Percentiles rank a stretch among this genome's conserved stretches.
These are phyloP conservation scores for Irpex sp. DNA, from an alignment of 1,284 basidiomycete species.

Conservation along the genomic window DNA sequence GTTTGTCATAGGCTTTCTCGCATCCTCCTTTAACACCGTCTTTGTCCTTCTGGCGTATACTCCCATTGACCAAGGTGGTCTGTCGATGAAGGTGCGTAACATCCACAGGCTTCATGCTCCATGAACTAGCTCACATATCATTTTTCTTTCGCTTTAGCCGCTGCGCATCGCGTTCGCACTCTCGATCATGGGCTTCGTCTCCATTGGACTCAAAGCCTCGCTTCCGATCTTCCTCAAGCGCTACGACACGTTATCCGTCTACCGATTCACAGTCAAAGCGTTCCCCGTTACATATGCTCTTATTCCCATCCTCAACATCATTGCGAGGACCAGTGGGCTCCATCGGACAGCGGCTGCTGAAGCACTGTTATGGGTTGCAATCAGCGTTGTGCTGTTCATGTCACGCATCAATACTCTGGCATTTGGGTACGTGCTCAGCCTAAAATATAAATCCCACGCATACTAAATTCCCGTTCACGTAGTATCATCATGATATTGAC, in stretches of 20 bases:
- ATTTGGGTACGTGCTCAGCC: constrained; percentile 30
- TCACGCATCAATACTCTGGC: constrained; percentile 32
- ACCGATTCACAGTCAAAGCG: constrained; percentile 29
- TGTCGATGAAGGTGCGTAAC: constrained; percentile 49
- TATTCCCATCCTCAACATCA: constrained; percentile 30
- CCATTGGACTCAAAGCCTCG: constrained; percentile 34
- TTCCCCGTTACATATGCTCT: constrained; percentile 34
- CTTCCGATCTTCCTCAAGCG: constrained; percentile 32
- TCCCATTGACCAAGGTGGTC: constrained; percentile 50
- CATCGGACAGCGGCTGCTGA: constrained; percentile 14
- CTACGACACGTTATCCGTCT: constrained; percentile 29
- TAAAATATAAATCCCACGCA: not conserved
- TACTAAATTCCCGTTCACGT: not conserved
- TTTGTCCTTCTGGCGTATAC: constrained; percentile 68
- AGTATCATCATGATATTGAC: constrained; percentile 62
- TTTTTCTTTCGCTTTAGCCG: constrained; percentile 32
- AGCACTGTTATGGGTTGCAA: constrained; percentile 30
- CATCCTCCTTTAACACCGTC: constrained; percentile 56
- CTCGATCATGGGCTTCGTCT: constrained; percentile 35
- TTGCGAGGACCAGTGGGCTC: constrained; percentile 20
- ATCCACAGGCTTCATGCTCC: not conserved
- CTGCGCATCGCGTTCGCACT: constrained; percentile 61
- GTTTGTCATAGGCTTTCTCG: constrained; percentile 51
- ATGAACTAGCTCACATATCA: too few species aligned
- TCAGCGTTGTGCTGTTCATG: constrained; percentile 30